Evolutionary conservation across 1,284 basidiomycete genomes (phyloP).

Genomic region (Ganoderma meredithae): DNA sequence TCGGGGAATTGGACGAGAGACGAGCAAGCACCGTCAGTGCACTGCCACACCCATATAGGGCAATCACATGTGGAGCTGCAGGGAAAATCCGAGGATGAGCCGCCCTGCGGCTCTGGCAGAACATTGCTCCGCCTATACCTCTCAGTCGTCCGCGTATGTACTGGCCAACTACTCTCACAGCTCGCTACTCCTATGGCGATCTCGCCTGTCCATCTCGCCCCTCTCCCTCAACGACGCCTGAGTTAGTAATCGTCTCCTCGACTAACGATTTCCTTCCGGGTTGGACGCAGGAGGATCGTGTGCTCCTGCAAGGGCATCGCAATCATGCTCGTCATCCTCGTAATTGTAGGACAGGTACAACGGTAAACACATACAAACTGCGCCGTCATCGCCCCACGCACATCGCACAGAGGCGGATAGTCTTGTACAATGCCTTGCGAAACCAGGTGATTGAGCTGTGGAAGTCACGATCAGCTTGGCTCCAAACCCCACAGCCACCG

Average conservation of each 20-base stretch:
- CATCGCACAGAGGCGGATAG: constrained; percentile 92
- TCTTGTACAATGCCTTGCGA: constrained; percentile 88
- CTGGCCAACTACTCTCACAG: not conserved
- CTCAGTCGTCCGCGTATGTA: not conserved
- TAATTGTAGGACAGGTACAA: not conserved
- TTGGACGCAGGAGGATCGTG: constrained; percentile 86
- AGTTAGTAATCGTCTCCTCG: constrained; percentile 87
- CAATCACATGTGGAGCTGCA: constrained; percentile 29
- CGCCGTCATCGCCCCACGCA: constrained; percentile 87
- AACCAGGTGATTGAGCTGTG: constrained; percentile 90
- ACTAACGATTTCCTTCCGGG: constrained; percentile 94
- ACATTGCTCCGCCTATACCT: constrained; percentile 20
- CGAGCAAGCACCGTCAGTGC: not conserved
- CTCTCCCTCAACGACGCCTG: not conserved
- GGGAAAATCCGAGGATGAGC: constrained; percentile 23
- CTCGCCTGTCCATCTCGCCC: not conserved
- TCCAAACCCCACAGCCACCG: not conserved
- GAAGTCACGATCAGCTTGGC: constrained; percentile 15
- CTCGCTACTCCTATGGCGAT: not conserved
- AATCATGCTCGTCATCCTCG: constrained; percentile 8
- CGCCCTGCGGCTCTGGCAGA: constrained; percentile 14
- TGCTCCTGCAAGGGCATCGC: constrained; percentile 69
- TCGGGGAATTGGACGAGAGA: constrained; percentile 17
- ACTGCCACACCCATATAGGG: constrained; percentile 17
- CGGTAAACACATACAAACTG: constrained; percentile 75